These are phyloP conservation scores for Eucommia ulmoides DNA, from an alignment of 257 asterid genomes.

Conservation along the genomic window DNA sequence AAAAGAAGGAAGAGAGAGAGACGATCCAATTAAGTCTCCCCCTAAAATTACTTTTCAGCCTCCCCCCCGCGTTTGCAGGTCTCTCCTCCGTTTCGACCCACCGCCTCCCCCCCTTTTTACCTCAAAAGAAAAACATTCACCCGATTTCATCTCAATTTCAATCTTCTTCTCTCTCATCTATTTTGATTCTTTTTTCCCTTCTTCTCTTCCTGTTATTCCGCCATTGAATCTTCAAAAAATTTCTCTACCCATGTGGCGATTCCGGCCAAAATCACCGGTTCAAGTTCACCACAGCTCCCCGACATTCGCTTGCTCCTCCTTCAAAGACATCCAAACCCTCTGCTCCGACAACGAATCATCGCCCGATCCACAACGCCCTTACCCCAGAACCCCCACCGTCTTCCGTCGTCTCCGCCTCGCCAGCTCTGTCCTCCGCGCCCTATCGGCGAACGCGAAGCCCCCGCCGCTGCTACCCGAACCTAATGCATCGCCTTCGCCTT, in stretches of 20 bases:
- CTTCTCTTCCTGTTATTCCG: not conserved
- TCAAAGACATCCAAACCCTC: not conserved
- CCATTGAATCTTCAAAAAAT: not conserved
- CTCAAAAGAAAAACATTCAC: too few species aligned
- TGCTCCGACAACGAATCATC: conserved; percentile 5
- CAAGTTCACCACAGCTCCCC: conserved; percentile 23
- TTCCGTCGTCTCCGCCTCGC: not conserved
- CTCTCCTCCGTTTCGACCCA: too few species aligned
- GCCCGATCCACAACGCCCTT: conserved; percentile 13
- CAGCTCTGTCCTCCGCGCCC: not conserved
- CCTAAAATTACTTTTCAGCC: too few species aligned
- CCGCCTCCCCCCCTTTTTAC: too few species aligned
- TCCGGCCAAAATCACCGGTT: conserved; percentile 48
- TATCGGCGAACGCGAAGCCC: not conserved
- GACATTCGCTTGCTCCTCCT: not conserved
- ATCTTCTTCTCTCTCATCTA: not conserved
- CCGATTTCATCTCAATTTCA: too few species aligned
- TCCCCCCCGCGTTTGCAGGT: too few species aligned
- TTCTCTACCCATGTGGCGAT: conserved; percentile 51
- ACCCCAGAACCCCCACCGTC: not conserved
- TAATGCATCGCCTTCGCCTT: not conserved
- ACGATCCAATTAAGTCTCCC: too few species aligned
- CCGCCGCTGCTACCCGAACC: conserved; percentile 6
- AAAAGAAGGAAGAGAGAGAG: too few species aligned
- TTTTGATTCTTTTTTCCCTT: not conserved